Percentiles rank a stretch among this genome's conserved stretches.
These are phyloP conservation scores for Phytophthora constricta DNA, from an alignment of 352 stramenopile genomes.

Conservation along the genomic window DNA sequence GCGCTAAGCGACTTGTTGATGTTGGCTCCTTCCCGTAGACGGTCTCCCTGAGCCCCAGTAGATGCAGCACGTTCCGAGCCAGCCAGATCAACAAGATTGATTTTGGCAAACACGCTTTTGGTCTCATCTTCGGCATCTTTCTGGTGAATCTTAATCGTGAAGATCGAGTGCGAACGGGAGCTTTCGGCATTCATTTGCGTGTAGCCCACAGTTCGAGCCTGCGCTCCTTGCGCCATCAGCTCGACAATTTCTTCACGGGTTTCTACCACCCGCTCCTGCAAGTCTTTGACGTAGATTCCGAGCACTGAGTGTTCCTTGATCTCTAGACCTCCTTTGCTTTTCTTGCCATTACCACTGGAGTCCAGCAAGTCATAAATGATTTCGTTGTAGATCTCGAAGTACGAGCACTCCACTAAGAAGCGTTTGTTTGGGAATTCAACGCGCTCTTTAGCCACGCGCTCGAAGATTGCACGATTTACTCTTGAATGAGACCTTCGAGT, in stretches of 20 bases:
- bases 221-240: slow-evolving; percentile 74
- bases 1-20: slow-evolving; percentile 95
- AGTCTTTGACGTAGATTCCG: slow-evolving; percentile 94
- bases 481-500: slow-evolving; percentile 90
- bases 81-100: slow-evolving; percentile 95
- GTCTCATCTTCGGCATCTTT: slow-evolving; percentile 86
- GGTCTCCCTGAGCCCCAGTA: slow-evolving; percentile 90
- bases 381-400: slow-evolving; percentile 98
- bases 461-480: slow-evolving; percentile 92
- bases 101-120: slow-evolving; percentile 92
- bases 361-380: slow-evolving; percentile 95
- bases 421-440: slow-evolving; percentile 72
- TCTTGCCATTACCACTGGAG: slow-evolving; percentile 85
- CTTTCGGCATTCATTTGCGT: slow-evolving; percentile 96
- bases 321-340: slow-evolving; percentile 89
- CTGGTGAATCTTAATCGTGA: slow-evolving; percentile 96
- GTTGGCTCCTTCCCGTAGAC: slow-evolving; percentile 93
- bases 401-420: slow-evolving; percentile 93
- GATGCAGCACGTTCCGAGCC: slow-evolving; percentile 91
- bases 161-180: slow-evolving; percentile 95
- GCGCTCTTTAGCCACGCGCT: slow-evolving; percentile 74
- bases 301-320: slow-evolving; percentile 95
- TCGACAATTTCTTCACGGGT: slow-evolving; percentile 87
- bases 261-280: slow-evolving; percentile 90
- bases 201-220: slow-evolving; percentile 75